Evolutionary conservation across 179 eudicot species (phyloP), one percentile per base, ranked within the genome.

Genomic region (Camellia oleifera): DNA sequence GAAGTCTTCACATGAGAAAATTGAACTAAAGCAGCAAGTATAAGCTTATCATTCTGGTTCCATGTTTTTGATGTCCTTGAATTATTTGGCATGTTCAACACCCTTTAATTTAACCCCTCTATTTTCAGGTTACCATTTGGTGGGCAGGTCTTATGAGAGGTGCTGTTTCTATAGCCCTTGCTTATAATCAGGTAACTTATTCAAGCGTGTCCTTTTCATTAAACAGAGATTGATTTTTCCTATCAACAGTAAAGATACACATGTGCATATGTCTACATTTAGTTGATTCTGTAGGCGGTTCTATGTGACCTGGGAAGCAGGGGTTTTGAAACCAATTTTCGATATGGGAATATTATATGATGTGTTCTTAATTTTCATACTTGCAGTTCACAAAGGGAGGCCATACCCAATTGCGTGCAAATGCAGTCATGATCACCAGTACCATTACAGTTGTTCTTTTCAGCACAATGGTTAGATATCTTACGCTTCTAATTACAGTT

Each of bases 141-240:
- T 96, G 99, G 99, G 97, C 99, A 50, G 99, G 99, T 86, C 96
- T 96, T 65, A 96, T 96, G 99, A 85, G 99, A 84, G 99, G 98
- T 62, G 99, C 98, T 69, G 99, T 96, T 66, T 94, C 98, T 45
- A 91, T 96, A 94, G 99, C 99, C 54, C 99, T 96, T 81, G 99
- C 99, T 77, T 96, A 96, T 83, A 94, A 92, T 78, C 92, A 96
- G 96, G 99, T 91, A 83, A 80, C 78, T 77, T 42, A 2, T 17
- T 74, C 15, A 65, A 48, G 1, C n/a, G 9, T 45, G 3, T 17
- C 52, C 3, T 62, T 46, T 76, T 46, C 14, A 12, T 48, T 9
- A 20, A 45, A 20, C 4, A 0, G 17, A 40, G 57, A 20, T 11
- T 1, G 10, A 62, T 15, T 46, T 62, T 62, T 13, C 46, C 18